phyloP scores from a whole-genome alignment of 345 rosid genomes.

The Gossypioides kirkii region DNA sequence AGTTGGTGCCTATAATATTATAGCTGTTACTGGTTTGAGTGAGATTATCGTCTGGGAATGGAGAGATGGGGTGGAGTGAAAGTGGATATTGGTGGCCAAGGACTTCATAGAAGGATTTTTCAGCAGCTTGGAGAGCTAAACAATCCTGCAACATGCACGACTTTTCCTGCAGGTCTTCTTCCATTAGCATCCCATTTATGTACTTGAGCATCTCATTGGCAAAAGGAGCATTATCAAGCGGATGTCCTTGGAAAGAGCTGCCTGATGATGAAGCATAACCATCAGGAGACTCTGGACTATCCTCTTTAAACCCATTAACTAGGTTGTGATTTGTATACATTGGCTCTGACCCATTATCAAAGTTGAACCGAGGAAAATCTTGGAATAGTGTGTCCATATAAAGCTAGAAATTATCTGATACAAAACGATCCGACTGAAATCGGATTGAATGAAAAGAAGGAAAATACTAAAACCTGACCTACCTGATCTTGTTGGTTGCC shows the following conservation, averaged over 20 bases:
- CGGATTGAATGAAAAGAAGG: neutral
- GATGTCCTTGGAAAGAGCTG: neutral
- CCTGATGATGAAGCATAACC: slow-evolving; percentile 1
- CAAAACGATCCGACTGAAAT: neutral
- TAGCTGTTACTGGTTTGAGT: neutral
- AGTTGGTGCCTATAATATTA: neutral
- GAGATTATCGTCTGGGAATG: slow-evolving; percentile 14
- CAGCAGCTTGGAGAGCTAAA: slow-evolving; percentile 80
- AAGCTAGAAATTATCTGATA: neutral
- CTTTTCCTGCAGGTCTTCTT: slow-evolving; percentile 65
- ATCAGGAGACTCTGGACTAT: slow-evolving; percentile 3
- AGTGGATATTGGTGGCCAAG: slow-evolving; percentile 41
- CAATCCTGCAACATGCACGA: slow-evolving; percentile 69
- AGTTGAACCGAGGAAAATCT: slow-evolving; percentile 5
- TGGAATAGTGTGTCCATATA: slow-evolving; percentile 11
- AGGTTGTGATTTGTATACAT: neutral
- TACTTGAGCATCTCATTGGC: slow-evolving; percentile 38
- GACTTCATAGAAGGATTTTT: slow-evolving; percentile 61
- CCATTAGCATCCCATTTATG: slow-evolving; percentile 77
- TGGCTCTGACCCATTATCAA: neutral
- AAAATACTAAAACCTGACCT: neutral
- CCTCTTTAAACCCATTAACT: neutral
- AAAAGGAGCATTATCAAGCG: slow-evolving; percentile 2
- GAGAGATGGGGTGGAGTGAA: slow-evolving; percentile 10
- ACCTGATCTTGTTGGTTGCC: neutral